Evolutionary conservation across 805 yeast species (phyloP).

Genomic region (Metschnikowia reukaufii): DNA sequence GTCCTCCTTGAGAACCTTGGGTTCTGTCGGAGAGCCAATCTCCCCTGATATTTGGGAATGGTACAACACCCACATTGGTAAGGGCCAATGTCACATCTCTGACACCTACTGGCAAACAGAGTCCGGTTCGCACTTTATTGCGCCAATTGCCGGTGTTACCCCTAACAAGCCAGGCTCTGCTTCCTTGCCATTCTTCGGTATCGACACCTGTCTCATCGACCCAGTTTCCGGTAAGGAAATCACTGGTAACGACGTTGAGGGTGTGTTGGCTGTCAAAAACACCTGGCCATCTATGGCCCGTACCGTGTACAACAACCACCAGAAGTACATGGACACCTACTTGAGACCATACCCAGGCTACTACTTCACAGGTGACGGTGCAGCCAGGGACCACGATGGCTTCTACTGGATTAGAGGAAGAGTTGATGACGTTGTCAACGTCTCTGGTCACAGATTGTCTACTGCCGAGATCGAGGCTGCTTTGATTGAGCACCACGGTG

Average conservation of each 20-base stretch:
- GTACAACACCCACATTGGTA: constrained; percentile 73
- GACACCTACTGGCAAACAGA: constrained; percentile 93
- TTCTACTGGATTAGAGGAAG: constrained; percentile 84
- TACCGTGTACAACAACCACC: constrained; percentile 75
- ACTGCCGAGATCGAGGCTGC: constrained; percentile 89
- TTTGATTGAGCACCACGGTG: constrained; percentile 65
- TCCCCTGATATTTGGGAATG: constrained; percentile 87
- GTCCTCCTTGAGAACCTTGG: constrained; percentile 64
- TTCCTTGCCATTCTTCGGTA: constrained; percentile 81
- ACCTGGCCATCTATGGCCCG: constrained; percentile 89
- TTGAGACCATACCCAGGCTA: constrained; percentile 77
- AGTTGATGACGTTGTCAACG: constrained; percentile 87
- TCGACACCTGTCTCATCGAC: constrained; percentile 69
- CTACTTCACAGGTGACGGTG: constrained; percentile 89
- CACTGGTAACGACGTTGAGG: constrained; percentile 70
- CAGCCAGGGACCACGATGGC: constrained; percentile 81
- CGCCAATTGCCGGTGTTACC: constrained; percentile 72
- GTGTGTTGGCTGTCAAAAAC: constrained; percentile 68
- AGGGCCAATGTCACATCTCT: constrained; percentile 65
- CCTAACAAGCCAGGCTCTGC: constrained; percentile 88
- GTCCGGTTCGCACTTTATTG: constrained; percentile 75
- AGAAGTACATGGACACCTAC: constrained; percentile 76
- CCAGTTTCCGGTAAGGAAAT: constrained; percentile 73
- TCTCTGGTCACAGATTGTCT: constrained; percentile 83
- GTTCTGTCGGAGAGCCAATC: constrained; percentile 86